Conservation (phyloP, 108 stramenopile species). For the Skeletonema costatum region DNA sequence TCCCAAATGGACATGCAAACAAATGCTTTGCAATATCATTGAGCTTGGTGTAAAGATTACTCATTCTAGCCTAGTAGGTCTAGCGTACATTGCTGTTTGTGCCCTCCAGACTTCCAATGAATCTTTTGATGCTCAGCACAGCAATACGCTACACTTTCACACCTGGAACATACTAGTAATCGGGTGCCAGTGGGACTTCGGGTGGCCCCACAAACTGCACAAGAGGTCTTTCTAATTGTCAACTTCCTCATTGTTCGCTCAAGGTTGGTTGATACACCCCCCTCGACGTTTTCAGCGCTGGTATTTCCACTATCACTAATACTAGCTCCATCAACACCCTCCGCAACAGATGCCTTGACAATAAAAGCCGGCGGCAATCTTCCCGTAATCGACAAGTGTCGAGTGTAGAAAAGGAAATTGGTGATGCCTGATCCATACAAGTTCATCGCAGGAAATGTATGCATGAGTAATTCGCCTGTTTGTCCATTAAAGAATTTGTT, state of each 20-base stretch:
- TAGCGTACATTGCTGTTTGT: conserved; percentile 14
- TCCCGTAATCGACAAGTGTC: background rate
- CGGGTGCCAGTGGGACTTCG: background rate
- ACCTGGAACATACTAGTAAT: conserved; percentile 7
- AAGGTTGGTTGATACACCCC: background rate
- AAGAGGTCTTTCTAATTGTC: conserved; percentile 13
- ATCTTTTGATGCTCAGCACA: conserved; percentile 17
- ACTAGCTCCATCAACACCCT: conserved; percentile 2
- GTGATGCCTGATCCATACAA: background rate
- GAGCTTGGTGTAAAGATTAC: no score
- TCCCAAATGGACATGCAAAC: no score
- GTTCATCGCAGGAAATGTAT: background rate
- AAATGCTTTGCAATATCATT: no score
- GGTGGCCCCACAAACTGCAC: conserved; percentile 14
- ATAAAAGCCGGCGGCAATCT: conserved; percentile 15
- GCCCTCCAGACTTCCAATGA: conserved; percentile 22
- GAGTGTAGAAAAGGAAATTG: conserved; percentile 10
- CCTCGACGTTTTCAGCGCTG: background rate
- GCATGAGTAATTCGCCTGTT: background rate
- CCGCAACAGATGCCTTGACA: conserved; percentile 11
- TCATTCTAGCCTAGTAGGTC: background rate
- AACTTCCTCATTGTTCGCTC: conserved; percentile 1
- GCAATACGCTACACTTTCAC: conserved; percentile 23
- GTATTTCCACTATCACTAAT: background rate
- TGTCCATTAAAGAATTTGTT: conserved; percentile 21